A percentile compares a stretch with the other conserved stretches of the same genome.
These are phyloP conservation scores for Fusarium poae DNA, from an alignment of 2,329 filamentous ascomycete genomes.

Conservation along the genomic window DNA sequence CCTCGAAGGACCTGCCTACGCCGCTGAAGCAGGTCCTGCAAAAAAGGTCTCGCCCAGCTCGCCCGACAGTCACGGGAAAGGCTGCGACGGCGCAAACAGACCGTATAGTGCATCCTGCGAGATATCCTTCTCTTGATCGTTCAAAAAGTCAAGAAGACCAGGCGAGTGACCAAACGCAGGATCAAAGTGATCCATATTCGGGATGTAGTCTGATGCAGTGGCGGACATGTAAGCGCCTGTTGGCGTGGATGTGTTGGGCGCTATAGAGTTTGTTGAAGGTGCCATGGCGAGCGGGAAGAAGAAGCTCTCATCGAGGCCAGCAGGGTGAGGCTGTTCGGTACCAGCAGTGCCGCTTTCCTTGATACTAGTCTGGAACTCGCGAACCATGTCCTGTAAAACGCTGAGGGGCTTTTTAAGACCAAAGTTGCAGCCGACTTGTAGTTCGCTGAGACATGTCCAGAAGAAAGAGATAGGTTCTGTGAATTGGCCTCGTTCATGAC, in stretches of 20 bases:
- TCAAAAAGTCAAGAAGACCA: conserved; percentile 47
- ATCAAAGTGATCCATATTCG: conserved; percentile 46
- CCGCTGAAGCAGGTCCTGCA: conserved; percentile 28
- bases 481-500: conserved; percentile 49
- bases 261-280: conserved; percentile 20
- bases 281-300: conserved; percentile 50
- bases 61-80: conserved; percentile 47
- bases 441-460: conserved; percentile 54
- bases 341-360: conserved; percentile 46
- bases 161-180: conserved; percentile 46
- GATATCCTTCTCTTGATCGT: conserved; percentile 52
- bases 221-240: conserved; percentile 41
- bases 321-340: conserved; percentile 39
- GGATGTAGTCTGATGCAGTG: conserved; percentile 38
- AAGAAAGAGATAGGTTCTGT: conserved; percentile 55
- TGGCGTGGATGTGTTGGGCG: conserved; percentile 26
- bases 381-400: conserved; percentile 53
- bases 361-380: conserved; percentile 50
- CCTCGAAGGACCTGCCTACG: conserved; percentile 11
- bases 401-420: conserved; percentile 54
- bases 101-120: conserved; percentile 51
- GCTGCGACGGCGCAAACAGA: conserved; percentile 50
- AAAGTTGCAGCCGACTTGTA: conserved; percentile 54
- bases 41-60: conserved; percentile 41
- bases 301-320: conserved; percentile 50